Evolutionary conservation across 2,329 filamentous ascomycete species (phyloP).

Genomic region (Neurospora sp.): DNA sequence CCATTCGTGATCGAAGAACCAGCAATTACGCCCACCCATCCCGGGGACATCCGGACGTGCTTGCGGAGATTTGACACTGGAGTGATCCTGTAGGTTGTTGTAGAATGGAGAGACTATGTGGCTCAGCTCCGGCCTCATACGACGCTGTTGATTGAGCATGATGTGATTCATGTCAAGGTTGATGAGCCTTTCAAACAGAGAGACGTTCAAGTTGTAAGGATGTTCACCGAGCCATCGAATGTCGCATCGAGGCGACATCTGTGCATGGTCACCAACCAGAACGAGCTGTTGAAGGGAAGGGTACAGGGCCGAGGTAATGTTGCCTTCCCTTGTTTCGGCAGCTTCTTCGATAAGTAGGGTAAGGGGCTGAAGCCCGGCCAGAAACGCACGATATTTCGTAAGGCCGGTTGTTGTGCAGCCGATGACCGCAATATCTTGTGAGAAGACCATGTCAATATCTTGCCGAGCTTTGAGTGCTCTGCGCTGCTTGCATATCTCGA

Average conservation of each 20-base stretch:
- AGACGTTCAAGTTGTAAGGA: slow-evolving; percentile 61
- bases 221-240: slow-evolving; percentile 46
- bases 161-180: slow-evolving; percentile 52
- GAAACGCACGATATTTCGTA: slow-evolving; percentile 66
- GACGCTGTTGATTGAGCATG: slow-evolving; percentile 58
- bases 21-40: slow-evolving; percentile 29
- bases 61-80: slow-evolving; percentile 23
- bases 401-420: slow-evolving; percentile 69
- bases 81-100: slow-evolving; percentile 33
- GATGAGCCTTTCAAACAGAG: slow-evolving; percentile 74
- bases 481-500: slow-evolving; percentile 37
- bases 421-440: slow-evolving; percentile 39
- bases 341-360: slow-evolving; percentile 72
- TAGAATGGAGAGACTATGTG: slow-evolving; percentile 39
- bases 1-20: slow-evolving; percentile 44
- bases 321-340: slow-evolving; percentile 63
- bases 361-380: slow-evolving; percentile 55
- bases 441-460: slow-evolving; percentile 36
- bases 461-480: slow-evolving; percentile 50
- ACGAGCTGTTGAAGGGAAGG: slow-evolving; percentile 44
- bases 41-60: slow-evolving; percentile 34
- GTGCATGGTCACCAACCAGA: slow-evolving; percentile 69
- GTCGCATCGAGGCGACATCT: slow-evolving; percentile 62
- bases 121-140: slow-evolving; percentile 39
- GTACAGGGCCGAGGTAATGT: slow-evolving; percentile 41